A percentile compares a stretch with the other conserved stretches of the same genome.
phyloP scores from a whole-genome alignment of 441 rosid species.

The Capsella rubella region DNA sequence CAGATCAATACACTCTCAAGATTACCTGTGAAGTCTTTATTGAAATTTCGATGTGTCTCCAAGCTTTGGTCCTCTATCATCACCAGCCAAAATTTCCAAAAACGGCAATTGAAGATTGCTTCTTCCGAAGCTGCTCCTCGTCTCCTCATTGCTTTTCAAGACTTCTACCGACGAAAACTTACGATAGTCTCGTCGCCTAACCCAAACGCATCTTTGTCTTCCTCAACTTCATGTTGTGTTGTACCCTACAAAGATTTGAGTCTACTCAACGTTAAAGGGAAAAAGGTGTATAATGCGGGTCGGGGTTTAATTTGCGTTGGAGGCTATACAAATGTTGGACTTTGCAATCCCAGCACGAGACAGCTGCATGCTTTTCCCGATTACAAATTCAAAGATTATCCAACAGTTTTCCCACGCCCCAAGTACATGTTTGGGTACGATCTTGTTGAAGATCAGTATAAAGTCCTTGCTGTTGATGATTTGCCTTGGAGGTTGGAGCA shows the following conservation, averaged over 20 bases:
- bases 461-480: neutral
- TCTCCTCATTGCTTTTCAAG: neutral
- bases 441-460: constrained; percentile 22
- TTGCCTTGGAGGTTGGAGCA: neutral
- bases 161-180: neutral
- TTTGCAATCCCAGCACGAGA: neutral
- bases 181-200: neutral
- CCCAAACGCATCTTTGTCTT: neutral
- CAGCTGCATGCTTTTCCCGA: neutral
- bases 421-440: neutral
- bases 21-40: neutral
- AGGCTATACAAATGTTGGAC: neutral
- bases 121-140: neutral
- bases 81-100: neutral
- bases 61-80: constrained; percentile 32
- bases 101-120: neutral
- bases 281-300: neutral
- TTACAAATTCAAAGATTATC: neutral
- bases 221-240: neutral
- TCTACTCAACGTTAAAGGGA: neutral
- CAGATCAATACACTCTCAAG: neutral
- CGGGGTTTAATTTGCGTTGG: neutral
- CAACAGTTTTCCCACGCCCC: neutral
- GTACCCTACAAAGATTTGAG: neutral
- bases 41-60: constrained; percentile 19